phyloP scores from a whole-genome alignment of 441 rosid genomes.

The Aleurites moluccanus region DNA sequence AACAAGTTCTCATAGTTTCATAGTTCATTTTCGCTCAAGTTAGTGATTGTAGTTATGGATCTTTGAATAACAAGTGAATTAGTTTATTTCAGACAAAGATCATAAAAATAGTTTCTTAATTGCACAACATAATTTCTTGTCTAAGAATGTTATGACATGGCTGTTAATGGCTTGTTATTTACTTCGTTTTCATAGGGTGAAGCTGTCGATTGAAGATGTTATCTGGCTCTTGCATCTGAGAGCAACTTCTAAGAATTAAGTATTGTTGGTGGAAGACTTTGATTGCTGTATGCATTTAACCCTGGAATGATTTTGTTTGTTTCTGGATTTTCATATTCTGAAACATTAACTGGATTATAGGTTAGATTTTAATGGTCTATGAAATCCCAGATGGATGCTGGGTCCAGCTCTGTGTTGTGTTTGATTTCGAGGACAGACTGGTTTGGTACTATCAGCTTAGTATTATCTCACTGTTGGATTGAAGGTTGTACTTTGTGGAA shows the following conservation, averaged over 20 bases:
- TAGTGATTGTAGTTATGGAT: too few relatives aligned
- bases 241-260: conserved; percentile 23
- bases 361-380: conserved; percentile 25
- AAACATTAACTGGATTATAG: conserved; percentile 33
- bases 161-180: background rate
- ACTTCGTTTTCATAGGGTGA: conserved; percentile 23
- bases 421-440: conserved; percentile 28
- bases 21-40: too few relatives aligned
- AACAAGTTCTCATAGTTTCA: too few relatives aligned
- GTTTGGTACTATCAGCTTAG: conserved; percentile 28
- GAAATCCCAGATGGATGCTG: conserved; percentile 29
- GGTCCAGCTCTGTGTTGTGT: conserved; percentile 31
- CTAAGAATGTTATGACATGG: background rate
- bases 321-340: conserved; percentile 32
- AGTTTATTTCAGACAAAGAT: too few relatives aligned
- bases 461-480: conserved; percentile 24
- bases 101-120: too few relatives aligned
- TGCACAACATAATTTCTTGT: too few relatives aligned
- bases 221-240: conserved; percentile 16
- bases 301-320: conserved; percentile 35
- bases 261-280: conserved; percentile 31
- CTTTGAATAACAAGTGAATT: too few relatives aligned
- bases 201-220: conserved; percentile 17
- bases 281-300: conserved; percentile 34
- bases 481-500: conserved; percentile 28